Percentiles rank a stretch among this genome's conserved stretches.
Conservation (phyloP, 345 rosid species). For the Aegle marmelos region DNA sequence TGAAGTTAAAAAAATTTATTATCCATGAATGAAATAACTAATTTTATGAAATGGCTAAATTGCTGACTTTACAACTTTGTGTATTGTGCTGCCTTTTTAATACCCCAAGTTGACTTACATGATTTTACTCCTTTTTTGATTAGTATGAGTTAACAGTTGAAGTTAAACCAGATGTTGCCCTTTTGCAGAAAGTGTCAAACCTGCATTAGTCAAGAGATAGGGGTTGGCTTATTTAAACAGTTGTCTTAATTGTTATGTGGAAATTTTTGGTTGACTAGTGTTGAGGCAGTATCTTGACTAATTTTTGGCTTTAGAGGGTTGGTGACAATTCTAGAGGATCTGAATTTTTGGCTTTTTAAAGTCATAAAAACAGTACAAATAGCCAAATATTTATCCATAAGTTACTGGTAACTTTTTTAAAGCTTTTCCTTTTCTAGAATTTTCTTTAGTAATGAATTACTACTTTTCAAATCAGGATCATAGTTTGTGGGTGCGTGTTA, state of each 20-base stretch:
- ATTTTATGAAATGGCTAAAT: not conserved
- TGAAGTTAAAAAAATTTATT: too few relatives aligned
- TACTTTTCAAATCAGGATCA: not conserved
- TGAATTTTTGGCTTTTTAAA: not conserved
- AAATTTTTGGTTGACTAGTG: not conserved
- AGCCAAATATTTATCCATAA: not conserved
- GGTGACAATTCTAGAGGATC: not conserved
- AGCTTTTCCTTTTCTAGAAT: too few relatives aligned
- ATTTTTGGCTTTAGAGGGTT: not conserved
- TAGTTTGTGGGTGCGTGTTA: not conserved
- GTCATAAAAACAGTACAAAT: not conserved
- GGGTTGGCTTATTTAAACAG: too few relatives aligned
- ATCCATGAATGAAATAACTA: not conserved
- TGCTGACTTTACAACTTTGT: not conserved
- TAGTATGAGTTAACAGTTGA: not conserved
- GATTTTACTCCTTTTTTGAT: not conserved
- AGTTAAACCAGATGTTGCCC: not conserved
- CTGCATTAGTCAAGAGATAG: not conserved
- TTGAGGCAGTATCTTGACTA: not conserved
- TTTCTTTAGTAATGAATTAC: not conserved
- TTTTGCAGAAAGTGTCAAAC: not conserved
- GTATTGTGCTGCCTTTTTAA: not conserved
- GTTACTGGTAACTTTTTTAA: not conserved
- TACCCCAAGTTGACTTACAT: not conserved
- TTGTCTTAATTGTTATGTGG: not conserved